These are phyloP conservation scores for Talaromyces pinophilus DNA, from an alignment of 2,329 filamentous ascomycete genomes.

Conservation along the genomic window DNA sequence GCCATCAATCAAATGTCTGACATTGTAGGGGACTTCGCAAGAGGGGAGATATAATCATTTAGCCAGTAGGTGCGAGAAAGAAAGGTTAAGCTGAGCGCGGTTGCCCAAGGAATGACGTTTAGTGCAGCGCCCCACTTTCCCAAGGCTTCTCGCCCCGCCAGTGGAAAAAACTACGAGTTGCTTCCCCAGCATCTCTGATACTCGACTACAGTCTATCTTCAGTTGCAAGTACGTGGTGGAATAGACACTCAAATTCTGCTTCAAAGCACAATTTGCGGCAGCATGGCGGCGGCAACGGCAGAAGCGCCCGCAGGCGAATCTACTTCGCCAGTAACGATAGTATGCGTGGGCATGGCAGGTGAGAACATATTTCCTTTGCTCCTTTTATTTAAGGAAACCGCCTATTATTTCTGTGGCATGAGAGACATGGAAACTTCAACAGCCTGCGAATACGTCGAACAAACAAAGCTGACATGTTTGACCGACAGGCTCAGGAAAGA, in stretches of 20 bases:
- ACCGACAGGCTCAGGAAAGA: constrained; percentile 81
- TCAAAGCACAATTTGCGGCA: not conserved
- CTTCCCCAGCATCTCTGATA: not conserved
- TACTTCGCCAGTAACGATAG: constrained; percentile 69
- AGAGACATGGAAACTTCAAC: not conserved
- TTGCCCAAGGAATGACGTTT: constrained; percentile 13
- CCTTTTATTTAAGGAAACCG: not conserved
- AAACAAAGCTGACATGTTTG: constrained; percentile 9
- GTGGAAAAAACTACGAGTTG: constrained; percentile 30
- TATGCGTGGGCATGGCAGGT: constrained; percentile 97
- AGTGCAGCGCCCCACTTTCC: constrained; percentile 23
- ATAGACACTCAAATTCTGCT: not conserved
- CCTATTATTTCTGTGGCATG: not conserved
- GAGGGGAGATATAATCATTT: too few relatives aligned
- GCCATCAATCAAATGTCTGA: too few relatives aligned
- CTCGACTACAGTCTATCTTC: not conserved
- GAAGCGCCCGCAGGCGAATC: constrained; percentile 35
- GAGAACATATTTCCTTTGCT: constrained; percentile 31
- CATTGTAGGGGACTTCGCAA: too few relatives aligned
- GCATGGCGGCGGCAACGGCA: constrained; percentile 11
- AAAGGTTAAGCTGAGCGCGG: not conserved
- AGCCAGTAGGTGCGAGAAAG: too few relatives aligned
- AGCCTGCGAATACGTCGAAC: not conserved
- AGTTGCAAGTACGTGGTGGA: not conserved
- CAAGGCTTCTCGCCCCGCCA: constrained; percentile 20